Evolutionary conservation across 2,329 filamentous ascomycete genomes (phyloP).

Genomic region (Colletotrichum plurivorum): DNA sequence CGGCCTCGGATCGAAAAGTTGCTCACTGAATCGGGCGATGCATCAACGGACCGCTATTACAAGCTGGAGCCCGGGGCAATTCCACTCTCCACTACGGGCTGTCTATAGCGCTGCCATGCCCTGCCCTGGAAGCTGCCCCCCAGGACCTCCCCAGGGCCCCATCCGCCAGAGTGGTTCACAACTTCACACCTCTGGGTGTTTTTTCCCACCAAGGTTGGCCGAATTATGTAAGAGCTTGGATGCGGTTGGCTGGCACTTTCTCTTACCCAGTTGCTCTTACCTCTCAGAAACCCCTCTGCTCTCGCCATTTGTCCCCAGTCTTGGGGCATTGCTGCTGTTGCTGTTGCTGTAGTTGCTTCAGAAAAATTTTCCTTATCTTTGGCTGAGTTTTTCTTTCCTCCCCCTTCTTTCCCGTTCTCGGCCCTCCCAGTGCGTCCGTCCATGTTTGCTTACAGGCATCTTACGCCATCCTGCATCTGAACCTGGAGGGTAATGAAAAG

Average conservation of each 20-base stretch:
- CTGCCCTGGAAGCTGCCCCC: no score
- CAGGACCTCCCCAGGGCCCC: slow-evolving; percentile 18
- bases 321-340: slow-evolving; percentile 29
- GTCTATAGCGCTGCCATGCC: no score
- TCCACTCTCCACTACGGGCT: not conserved
- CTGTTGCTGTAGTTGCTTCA: slow-evolving; percentile 4
- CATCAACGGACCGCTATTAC: not conserved
- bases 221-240: slow-evolving; percentile 41
- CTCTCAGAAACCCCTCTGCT: slow-evolving; percentile 27
- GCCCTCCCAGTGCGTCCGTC: not conserved
- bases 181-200: not conserved
- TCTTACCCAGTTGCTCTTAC: slow-evolving; percentile 36
- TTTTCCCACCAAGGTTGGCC: slow-evolving; percentile 26
- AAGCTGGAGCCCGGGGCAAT: not conserved
- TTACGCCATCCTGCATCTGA: slow-evolving; percentile 9
- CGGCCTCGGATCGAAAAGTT: slow-evolving; percentile 25
- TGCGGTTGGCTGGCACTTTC: slow-evolving; percentile 35
- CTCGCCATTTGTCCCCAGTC: slow-evolving; percentile 32
- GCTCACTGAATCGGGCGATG: slow-evolving; percentile 33
- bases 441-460: slow-evolving; percentile 8
- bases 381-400: slow-evolving; percentile 8
- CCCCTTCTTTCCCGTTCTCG: not conserved
- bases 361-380: slow-evolving; percentile 43
- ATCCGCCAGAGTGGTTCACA: not conserved
- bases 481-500: no score